phyloP scores from a whole-genome alignment of 2,329 filamentous ascomycete species.

The Incumbomyces lentus region DNA sequence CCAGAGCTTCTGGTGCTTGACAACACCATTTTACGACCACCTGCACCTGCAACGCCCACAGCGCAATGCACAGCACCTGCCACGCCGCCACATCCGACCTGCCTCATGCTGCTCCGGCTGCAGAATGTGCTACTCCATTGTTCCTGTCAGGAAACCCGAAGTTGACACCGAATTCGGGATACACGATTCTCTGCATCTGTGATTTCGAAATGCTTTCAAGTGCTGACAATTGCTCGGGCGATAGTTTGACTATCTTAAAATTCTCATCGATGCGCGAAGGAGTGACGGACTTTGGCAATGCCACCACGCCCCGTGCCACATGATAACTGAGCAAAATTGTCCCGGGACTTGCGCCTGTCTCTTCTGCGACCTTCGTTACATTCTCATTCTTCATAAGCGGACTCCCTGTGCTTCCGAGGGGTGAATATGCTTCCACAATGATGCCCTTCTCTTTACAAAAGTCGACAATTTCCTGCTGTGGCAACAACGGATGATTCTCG shows the following conservation, averaged over 20 bases:
- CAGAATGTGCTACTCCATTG: constrained; percentile 1
- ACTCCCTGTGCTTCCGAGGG: constrained; percentile 42
- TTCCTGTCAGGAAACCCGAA: constrained; percentile 16
- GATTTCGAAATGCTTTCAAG: constrained; percentile 17
- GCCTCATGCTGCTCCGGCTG: constrained; percentile 1
- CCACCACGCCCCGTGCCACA: constrained; percentile 18
- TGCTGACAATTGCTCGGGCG: constrained; percentile 28
- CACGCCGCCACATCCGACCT: no score
- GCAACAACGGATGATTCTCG: constrained; percentile 45
- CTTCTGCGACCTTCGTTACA: constrained; percentile 32
- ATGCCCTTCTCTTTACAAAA: constrained; percentile 42
- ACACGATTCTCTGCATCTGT: constrained; percentile 14
- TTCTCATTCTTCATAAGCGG: constrained; percentile 33
- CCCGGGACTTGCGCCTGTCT: constrained; percentile 30
- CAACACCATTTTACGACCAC: no score
- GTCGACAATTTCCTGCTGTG: constrained; percentile 38
- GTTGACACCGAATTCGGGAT: constrained; percentile 11
- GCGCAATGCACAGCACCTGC: no score
- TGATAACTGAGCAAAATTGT: constrained; percentile 36
- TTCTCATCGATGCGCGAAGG: constrained; percentile 33
- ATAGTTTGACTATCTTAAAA: constrained; percentile 33
- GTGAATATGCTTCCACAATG: constrained; percentile 45
- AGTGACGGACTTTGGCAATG: constrained; percentile 31
- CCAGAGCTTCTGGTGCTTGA: no score
- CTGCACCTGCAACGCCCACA: no score